Conservation (phyloP, 164 flowering plant species). For the Vitis labrusca region DNA sequence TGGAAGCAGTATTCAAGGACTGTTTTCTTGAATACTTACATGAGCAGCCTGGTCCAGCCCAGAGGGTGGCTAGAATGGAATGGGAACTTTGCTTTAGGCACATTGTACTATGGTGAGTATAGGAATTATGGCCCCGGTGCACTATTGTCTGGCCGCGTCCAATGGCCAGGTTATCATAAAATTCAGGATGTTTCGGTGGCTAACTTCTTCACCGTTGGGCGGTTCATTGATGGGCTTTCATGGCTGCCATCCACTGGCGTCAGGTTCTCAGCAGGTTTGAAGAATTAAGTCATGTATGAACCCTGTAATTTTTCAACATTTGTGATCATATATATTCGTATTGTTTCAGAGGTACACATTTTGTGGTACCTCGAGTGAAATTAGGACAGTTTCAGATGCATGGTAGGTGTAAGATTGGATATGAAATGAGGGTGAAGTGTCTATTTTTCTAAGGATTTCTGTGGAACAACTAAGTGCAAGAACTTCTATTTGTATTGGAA, state of each 20-base stretch:
- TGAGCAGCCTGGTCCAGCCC: constrained; percentile 68
- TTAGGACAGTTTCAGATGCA: too few species aligned
- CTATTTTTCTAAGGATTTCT: too few species aligned
- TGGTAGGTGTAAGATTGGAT: too few species aligned
- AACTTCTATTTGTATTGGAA: too few species aligned
- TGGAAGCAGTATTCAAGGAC: constrained; percentile 90
- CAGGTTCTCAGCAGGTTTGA: constrained; percentile 62
- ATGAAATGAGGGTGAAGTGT: too few species aligned
- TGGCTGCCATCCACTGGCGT: constrained; percentile 91
- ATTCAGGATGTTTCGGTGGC: constrained; percentile 56
- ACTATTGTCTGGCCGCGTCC: constrained; percentile 50
- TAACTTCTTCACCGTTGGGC: constrained; percentile 53
- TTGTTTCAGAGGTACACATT: too few species aligned
- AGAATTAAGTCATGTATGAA: constrained; percentile 20
- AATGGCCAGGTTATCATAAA: constrained; percentile 83
- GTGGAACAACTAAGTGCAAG: too few species aligned
- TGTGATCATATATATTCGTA: too few species aligned
- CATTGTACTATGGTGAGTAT: constrained; percentile 86
- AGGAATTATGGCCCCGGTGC: constrained; percentile 85
- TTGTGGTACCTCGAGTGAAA: too few species aligned
- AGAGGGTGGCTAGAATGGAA: constrained; percentile 95
- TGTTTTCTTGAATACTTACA: constrained; percentile 75
- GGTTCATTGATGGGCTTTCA: constrained; percentile 69
- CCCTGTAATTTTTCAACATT: too few species aligned
- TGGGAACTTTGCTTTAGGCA: constrained; percentile 63